A percentile compares a stretch with the other conserved stretches of the same genome.
Evolutionary conservation across 257 asterid species (phyloP).

Genomic region (Primulina eburnea): DNA sequence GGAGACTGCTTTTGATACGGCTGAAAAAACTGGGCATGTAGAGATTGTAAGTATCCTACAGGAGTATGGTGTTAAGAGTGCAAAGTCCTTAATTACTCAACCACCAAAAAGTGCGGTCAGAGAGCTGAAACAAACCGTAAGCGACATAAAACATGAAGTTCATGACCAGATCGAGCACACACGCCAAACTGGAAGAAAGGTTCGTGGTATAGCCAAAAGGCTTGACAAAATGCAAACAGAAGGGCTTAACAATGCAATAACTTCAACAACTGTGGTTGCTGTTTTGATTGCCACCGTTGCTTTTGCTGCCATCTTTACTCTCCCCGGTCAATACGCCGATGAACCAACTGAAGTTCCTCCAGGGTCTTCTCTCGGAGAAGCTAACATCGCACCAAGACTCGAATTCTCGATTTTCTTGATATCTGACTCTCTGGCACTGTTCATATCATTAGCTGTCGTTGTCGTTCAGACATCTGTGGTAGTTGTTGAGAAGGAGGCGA

Average conservation of each 20-base stretch:
- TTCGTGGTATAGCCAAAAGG: constrained; percentile 56
- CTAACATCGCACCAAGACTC: constrained; percentile 46
- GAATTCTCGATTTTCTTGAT: constrained; percentile 54
- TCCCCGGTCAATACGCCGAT: constrained; percentile 64
- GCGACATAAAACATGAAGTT: constrained; percentile 75
- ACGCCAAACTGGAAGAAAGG: constrained; percentile 48
- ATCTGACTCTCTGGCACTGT: constrained; percentile 68
- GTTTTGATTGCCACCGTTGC: constrained; percentile 81
- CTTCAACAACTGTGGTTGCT: constrained; percentile 72
- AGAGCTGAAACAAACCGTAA: constrained; percentile 66
- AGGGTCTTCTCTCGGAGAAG: constrained; percentile 53
- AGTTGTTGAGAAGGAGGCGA: constrained; percentile 61
- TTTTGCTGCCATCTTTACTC: constrained; percentile 69
- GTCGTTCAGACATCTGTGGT: constrained; percentile 76
- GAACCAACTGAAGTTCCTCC: constrained; percentile 26
- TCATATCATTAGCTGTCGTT: constrained; percentile 78
- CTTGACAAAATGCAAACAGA: constrained; percentile 72
- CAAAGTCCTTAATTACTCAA: constrained; percentile 39
- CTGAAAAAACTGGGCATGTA: constrained; percentile 49
- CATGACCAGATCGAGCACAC: constrained; percentile 68
- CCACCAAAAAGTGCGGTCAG: constrained; percentile 36
- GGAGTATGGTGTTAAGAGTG: constrained; percentile 48
- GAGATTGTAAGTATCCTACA: constrained; percentile 43
- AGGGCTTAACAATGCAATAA: constrained; percentile 77
- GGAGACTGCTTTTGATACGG: constrained; percentile 69